These are phyloP conservation scores for Candida nonsorbophila DNA, from an alignment of 805 yeast genomes.

Conservation along the genomic window DNA sequence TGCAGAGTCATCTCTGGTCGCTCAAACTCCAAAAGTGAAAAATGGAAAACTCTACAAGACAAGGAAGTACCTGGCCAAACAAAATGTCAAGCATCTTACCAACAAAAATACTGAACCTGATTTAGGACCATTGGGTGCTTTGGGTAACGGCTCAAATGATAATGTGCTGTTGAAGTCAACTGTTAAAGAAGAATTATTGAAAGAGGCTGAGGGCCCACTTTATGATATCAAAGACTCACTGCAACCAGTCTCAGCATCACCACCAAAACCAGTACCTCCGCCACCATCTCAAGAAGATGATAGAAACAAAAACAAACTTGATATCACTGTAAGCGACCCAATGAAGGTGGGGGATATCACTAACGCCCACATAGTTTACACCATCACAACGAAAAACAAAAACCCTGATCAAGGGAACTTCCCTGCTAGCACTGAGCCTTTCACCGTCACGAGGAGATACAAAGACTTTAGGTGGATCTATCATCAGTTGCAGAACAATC, in stretches of 20 bases:
- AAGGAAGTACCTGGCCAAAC: slow-evolving; percentile 22
- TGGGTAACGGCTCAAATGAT: slow-evolving; percentile 10
- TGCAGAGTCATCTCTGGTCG: no score
- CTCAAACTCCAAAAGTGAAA: slow-evolving; percentile 16
- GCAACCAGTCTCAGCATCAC: not conserved
- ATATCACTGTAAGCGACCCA: slow-evolving; percentile 83
- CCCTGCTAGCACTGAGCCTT: slow-evolving; percentile 27
- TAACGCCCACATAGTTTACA: slow-evolving; percentile 82
- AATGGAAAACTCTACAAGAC: slow-evolving; percentile 28
- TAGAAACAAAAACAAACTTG: slow-evolving; percentile 32
- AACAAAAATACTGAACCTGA: slow-evolving; percentile 5
- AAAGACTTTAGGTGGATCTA: slow-evolving; percentile 93
- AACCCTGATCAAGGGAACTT: slow-evolving; percentile 26
- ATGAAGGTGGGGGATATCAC: slow-evolving; percentile 87
- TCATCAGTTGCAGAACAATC: slow-evolving; percentile 76
- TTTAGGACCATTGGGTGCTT: slow-evolving; percentile 23
- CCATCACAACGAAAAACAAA: slow-evolving; percentile 59
- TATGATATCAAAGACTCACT: slow-evolving; percentile 30
- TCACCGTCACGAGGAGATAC: slow-evolving; percentile 72
- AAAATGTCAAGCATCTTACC: slow-evolving; percentile 23
- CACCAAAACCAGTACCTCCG: slow-evolving; percentile 7
- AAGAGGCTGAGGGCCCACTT: slow-evolving; percentile 51
- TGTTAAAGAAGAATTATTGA: slow-evolving; percentile 26
- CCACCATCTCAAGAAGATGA: slow-evolving; percentile 3
- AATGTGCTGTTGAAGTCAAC: slow-evolving; percentile 14